Conservation (phyloP, 371 early-diverging fungal genomes). For the Mucor circinelloides region DNA sequence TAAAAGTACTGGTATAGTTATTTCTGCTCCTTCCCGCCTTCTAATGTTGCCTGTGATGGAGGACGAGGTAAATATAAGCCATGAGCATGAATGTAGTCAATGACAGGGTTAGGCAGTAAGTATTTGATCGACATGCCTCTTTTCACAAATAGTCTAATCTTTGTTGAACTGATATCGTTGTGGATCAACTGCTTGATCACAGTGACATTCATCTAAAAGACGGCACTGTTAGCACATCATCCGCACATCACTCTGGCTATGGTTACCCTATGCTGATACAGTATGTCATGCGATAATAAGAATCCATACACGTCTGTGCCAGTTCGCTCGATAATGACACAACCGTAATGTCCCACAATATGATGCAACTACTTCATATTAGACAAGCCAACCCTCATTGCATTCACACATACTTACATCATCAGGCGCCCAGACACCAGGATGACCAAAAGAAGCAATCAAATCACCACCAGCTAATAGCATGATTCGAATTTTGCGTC, state of each 20-base stretch:
- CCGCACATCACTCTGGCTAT: neutral
- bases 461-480: slow-evolving; percentile 96
- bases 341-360: slow-evolving; percentile 92
- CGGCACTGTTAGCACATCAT: neutral
- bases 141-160: slow-evolving; percentile 93
- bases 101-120: slow-evolving; percentile 89
- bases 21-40: neutral
- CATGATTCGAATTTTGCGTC: slow-evolving; percentile 77
- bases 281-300: slow-evolving; percentile 84
- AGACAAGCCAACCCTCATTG: neutral
- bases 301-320: slow-evolving; percentile 94
- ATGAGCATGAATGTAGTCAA: slow-evolving; percentile 84
- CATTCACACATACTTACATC: slow-evolving; percentile 70
- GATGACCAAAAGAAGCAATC: slow-evolving; percentile 92
- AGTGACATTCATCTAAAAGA: slow-evolving; percentile 75
- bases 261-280: slow-evolving; percentile 82
- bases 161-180: slow-evolving; percentile 96
- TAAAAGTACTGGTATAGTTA: neutral
- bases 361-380: slow-evolving; percentile 75
- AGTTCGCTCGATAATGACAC: slow-evolving; percentile 93
- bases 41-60: neutral
- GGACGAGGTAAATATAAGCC: slow-evolving; percentile 59
- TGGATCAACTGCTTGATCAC: slow-evolving; percentile 95
- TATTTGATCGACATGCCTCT: slow-evolving; percentile 95
- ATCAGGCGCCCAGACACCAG: slow-evolving; percentile 86